Base-by-base conservation (phyloP, 805 yeast genomes). In the Wickerhamiella galacta region DNA sequence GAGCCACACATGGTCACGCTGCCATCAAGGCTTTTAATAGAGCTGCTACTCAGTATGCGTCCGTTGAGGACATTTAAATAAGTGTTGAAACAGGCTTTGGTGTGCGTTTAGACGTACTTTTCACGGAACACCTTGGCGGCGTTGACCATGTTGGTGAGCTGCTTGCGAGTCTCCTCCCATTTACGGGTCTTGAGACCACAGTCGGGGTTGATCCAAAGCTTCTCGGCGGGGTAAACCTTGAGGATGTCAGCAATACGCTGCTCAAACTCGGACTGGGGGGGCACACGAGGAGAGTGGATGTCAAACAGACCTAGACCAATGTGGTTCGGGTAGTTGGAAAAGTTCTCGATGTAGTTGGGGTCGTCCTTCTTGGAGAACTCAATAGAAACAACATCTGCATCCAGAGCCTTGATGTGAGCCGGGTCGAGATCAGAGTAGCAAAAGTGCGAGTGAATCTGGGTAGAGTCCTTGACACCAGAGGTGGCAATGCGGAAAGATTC, bases 141-240 rank as follows among this genome's bases (percentile, higher is more conserved):
- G 49, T 79, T 90, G 60, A 90, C 96, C 98, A 90, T 90, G 69
- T 90, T 80, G 63, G 93, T 80, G 65, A 90, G 76, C 55, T 93
- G 82, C 57, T 75, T 83, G 60, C 67, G 82, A 53, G 87, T 81
- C 74, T 90, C 98, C 52, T 79, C 82, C 98, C 98, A 90, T 53
- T 93, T 94, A 77, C 98, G 85, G 63, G 98, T 90, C 80, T 90
- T 90, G 64, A 90, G 75, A 75, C 98, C 98, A 75, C 98, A 90
- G 71, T 90, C 98, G 57, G 98, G 98, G 92, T 90, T 90, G 60
- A 90, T 93, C 98, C 98, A 90, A 75, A 90, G 80, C 66, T 85
- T 87, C 63, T 80, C 81, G 58, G 90, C 92, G 61, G 95, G 95
- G 72, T 87, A 87, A 41, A 80, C 90, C 70, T 83, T 82, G 65